A percentile compares a stretch with the other conserved stretches of the same genome.
phyloP scores from a whole-genome alignment of 1,284 basidiomycete genomes.

The Trametes pubescens region DNA sequence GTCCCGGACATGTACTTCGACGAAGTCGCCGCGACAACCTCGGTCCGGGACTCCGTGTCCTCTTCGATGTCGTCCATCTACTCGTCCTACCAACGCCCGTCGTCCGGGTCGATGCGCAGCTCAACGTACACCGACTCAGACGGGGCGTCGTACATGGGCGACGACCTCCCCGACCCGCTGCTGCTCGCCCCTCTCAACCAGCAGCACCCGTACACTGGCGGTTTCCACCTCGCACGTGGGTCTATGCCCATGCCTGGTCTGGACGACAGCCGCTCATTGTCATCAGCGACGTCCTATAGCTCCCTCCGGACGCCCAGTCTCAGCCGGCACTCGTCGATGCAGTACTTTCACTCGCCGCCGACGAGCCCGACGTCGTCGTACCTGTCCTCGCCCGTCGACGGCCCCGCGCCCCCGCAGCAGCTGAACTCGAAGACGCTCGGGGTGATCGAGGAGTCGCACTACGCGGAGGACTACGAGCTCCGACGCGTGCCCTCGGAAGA shows the following conservation, averaged over 20 bases:
- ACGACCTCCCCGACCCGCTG: conserved; percentile 42
- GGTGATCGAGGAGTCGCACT: conserved; percentile 38
- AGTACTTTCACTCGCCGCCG: conserved; percentile 44
- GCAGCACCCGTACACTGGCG: conserved; percentile 28
- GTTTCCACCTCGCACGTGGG: conserved; percentile 38
- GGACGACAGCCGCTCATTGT: conserved; percentile 53
- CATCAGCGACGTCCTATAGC: conserved; percentile 31
- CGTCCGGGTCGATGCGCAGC: conserved; percentile 22
- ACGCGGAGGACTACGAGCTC: conserved; percentile 33
- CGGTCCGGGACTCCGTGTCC: conserved; percentile 21
- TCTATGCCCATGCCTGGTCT: conserved; percentile 30
- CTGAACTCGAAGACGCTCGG: conserved; percentile 31
- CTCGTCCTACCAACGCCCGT: conserved; percentile 30
- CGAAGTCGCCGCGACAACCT: conserved; percentile 17
- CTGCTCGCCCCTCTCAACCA: conserved; percentile 29
- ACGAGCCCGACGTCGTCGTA: conserved; percentile 44
- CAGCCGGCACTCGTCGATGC: conserved; percentile 44
- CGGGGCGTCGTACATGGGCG: conserved; percentile 40
- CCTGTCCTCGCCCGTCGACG: conserved; percentile 33
- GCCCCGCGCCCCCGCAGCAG: conserved; percentile 17
- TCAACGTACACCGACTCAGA: conserved; percentile 47
- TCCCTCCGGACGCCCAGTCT: conserved; percentile 41
- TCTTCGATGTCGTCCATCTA: conserved; percentile 25
- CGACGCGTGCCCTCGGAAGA: conserved; percentile 17
- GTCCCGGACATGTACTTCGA: conserved; percentile 25